Conservation (phyloP, 1,284 basidiomycete species). For the Pyrrhoderma noxium region DNA sequence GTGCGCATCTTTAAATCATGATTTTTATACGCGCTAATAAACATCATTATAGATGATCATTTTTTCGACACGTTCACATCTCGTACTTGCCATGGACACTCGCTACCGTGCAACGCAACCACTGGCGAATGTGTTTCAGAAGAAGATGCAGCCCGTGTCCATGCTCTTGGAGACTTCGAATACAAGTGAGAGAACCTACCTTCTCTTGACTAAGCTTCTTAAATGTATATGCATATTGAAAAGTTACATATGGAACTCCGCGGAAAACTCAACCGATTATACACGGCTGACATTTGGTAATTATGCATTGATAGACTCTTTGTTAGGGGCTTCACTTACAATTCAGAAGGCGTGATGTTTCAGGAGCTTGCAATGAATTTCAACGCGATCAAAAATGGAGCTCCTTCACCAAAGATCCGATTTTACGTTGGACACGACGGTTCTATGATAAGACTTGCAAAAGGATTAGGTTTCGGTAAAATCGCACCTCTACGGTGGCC, state of each 20-base stretch:
- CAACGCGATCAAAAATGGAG: conserved; percentile 28
- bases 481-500: conserved; percentile 38
- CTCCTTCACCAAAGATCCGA: conserved; percentile 33
- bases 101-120: conserved; percentile 39
- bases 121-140: conserved; percentile 37
- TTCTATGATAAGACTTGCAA: conserved; percentile 42
- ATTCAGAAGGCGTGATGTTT: conserved; percentile 31
- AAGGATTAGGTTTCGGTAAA: conserved; percentile 38
- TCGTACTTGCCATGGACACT: conserved; percentile 41
- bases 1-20: conserved; percentile 23
- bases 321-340: background rate
- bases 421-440: conserved; percentile 48
- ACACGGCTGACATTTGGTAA: conserved; percentile 42
- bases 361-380: conserved; percentile 31
- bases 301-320: conserved; percentile 8
- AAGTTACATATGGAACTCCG: conserved; percentile 47
- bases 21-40: background rate
- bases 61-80: conserved; percentile 46
- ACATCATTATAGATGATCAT: conserved; percentile 30
- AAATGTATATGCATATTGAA: too few species aligned
- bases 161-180: conserved; percentile 38
- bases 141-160: conserved; percentile 38
- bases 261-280: conserved; percentile 37
- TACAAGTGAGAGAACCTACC: conserved; percentile 37
- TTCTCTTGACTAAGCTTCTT: background rate